Conservation (phyloP, 2,329 filamentous ascomycete genomes). For the Hirsutella rhossiliensis region DNA sequence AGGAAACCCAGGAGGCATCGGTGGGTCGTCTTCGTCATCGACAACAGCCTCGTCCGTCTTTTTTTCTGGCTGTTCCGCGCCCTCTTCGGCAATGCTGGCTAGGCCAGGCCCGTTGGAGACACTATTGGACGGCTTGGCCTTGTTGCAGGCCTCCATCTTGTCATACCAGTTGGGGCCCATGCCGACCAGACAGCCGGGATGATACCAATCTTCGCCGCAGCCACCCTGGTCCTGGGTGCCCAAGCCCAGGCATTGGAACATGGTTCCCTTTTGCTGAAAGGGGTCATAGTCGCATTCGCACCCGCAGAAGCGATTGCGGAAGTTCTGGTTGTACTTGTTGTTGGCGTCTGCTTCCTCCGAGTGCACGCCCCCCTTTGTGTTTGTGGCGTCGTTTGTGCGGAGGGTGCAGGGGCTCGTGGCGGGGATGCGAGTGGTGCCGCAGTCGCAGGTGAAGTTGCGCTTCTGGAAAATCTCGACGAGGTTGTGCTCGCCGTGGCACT, state of each 20-base stretch:
- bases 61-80: conserved; percentile 19
- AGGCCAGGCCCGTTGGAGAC: conserved; percentile 17
- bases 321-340: conserved; percentile 96
- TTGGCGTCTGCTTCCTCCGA: conserved; percentile 58
- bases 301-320: conserved; percentile 81
- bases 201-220: conserved; percentile 97
- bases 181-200: conserved; percentile 83
- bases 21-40: conserved; percentile 46
- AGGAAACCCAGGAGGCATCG: conserved; percentile 77
- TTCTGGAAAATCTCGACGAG: conserved; percentile 95
- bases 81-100: conserved; percentile 37
- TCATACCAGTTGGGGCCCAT: conserved; percentile 63
- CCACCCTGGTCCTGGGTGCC: conserved; percentile 71
- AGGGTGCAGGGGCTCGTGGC: conserved; percentile 62
- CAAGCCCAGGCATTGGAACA: conserved; percentile 92
- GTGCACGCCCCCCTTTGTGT: conserved; percentile 63
- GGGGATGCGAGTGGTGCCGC: conserved; percentile 73
- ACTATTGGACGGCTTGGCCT: conserved; percentile 6
- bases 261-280: conserved; percentile 82
- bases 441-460: conserved; percentile 92
- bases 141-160: conserved; percentile 29
- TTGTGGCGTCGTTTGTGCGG: conserved; percentile 60
- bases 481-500: conserved; percentile 89
- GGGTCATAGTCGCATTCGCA: conserved; percentile 84
- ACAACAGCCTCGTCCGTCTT: conserved; percentile 18